Evolutionary conservation across 2,329 filamentous ascomycete species (phyloP), one percentile per base, ranked within the genome.

Genomic region (Akanthomyces lecanii): DNA sequence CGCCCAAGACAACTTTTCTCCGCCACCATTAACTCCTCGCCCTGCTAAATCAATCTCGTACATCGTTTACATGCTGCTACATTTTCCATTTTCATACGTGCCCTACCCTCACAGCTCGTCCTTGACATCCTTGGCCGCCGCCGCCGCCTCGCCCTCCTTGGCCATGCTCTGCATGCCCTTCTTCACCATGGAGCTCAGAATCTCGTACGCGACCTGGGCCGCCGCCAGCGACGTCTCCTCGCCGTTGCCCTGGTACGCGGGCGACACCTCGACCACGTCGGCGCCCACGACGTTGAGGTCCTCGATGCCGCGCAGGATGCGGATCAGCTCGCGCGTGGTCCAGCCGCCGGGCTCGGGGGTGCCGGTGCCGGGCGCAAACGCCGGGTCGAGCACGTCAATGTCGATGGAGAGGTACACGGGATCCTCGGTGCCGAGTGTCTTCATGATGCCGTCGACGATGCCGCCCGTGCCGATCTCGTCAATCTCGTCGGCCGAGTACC

Each of bases 311-410:
- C 92, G 81, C 72, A 97, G 76, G 63, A 97, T 91, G 14, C 89
- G 81, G 66, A 96, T 94, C 68, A 97, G 80, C 79, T 97, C 93
- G 58, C 92, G 81, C 23, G 90, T 96, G 6, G 91, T 95, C 92
- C 92, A 97, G 44, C 92, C 92, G 63, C 93, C 92, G 0, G 92
- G 89, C 78, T 96, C 92, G 0, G 92, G 92, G 0, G 92, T 97
- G 1, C 92, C 93, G 0, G 92, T 96, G 2, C 89, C 91, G 0
- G 91, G 91, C 2, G 76, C 76, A 59, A 78, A 77, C 8, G 75
- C 76, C 0, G 92, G 92, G 72, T 96, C 92, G 4, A 96, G 80
- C 0, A 91, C 92, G 71, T 96, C 92, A 69, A 96, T 96, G 71
- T 97, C 92, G 5, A 79, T 84, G 42, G 85, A 89, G 11, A 96